Conservation (phyloP, 2,329 filamentous ascomycete genomes). For the Lasiodiplodia hormozganensis region DNA sequence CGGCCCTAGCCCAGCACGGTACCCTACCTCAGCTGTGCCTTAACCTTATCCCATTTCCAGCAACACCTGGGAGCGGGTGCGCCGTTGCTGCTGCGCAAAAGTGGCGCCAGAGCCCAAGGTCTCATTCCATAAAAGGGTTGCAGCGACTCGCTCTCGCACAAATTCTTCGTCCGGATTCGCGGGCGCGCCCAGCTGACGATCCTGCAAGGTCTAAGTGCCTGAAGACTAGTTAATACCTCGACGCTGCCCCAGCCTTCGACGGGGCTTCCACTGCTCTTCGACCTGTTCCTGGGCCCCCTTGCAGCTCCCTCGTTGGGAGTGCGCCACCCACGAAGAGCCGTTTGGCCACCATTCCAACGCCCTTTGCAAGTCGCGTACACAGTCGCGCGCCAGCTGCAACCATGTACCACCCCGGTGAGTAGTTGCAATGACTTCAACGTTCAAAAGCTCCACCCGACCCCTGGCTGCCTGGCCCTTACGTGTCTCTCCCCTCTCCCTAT, state of each 20-base stretch:
- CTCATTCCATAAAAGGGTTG: slow-evolving; percentile 42
- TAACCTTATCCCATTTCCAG: slow-evolving; percentile 16
- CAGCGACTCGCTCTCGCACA: slow-evolving; percentile 37
- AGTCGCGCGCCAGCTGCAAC: slow-evolving; percentile 39
- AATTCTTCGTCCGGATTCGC: slow-evolving; percentile 33
- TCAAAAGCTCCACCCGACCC: slow-evolving; percentile 40
- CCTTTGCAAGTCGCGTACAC: slow-evolving; percentile 44
- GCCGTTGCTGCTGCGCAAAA: slow-evolving; percentile 7
- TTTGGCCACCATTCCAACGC: slow-evolving; percentile 43
- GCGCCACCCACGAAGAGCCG: slow-evolving; percentile 29
- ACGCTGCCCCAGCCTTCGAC: slow-evolving; percentile 17
- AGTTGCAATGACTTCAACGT: slow-evolving; percentile 38
- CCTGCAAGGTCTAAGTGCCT: slow-evolving; percentile 37
- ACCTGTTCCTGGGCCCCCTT: slow-evolving; percentile 36
- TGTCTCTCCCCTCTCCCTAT: slow-evolving; percentile 30
- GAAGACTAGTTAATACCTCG: slow-evolving; percentile 20
- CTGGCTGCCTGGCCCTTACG: slow-evolving; percentile 31
- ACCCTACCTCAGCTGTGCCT: background rate
- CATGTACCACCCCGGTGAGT: slow-evolving; percentile 44
- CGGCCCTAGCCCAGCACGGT: background rate
- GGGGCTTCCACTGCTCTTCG: slow-evolving; percentile 31
- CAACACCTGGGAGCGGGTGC: background rate
- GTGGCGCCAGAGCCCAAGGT: slow-evolving; percentile 34
- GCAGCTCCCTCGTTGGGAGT: slow-evolving; percentile 37
- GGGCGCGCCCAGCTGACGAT: slow-evolving; percentile 34